These are phyloP conservation scores for Termitomyces sp. DNA, from an alignment of 768 basidiomycete species.

Conservation along the genomic window DNA sequence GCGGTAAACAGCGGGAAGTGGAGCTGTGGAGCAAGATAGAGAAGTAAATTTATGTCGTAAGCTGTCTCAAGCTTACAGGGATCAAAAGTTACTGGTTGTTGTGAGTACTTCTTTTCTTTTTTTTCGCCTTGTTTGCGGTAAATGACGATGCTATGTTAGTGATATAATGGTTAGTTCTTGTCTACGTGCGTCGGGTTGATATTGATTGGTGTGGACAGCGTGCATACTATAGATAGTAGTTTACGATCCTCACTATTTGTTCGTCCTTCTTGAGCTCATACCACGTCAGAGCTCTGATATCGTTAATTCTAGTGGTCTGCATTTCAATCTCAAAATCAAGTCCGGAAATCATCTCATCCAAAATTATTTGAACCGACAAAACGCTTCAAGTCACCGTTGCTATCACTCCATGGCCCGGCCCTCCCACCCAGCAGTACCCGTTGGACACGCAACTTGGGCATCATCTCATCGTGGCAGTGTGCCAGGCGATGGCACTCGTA, in stretches of 20 bases:
- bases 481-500: no score
- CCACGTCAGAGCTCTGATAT: background rate
- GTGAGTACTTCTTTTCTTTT: conserved; percentile 29
- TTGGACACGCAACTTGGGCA: no score
- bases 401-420: no score
- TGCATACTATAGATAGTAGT: background rate
- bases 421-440: no score
- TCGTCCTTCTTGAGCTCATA: background rate
- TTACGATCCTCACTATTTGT: background rate
- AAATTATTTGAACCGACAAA: background rate
- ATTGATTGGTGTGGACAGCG: background rate
- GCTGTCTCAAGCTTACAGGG: no score
- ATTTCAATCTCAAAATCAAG: background rate
- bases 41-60: no score
- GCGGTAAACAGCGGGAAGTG: no score
- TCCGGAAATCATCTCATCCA: background rate
- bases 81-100: conserved; percentile 89
- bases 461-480: no score
- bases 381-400: background rate
- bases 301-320: background rate
- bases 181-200: background rate
- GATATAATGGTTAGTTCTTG: background rate
- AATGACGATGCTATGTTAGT: background rate
- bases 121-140: background rate
- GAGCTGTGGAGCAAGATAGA: no score